Conservation (phyloP, 208 protist genomes). For the Entamoeba invadens region DNA sequence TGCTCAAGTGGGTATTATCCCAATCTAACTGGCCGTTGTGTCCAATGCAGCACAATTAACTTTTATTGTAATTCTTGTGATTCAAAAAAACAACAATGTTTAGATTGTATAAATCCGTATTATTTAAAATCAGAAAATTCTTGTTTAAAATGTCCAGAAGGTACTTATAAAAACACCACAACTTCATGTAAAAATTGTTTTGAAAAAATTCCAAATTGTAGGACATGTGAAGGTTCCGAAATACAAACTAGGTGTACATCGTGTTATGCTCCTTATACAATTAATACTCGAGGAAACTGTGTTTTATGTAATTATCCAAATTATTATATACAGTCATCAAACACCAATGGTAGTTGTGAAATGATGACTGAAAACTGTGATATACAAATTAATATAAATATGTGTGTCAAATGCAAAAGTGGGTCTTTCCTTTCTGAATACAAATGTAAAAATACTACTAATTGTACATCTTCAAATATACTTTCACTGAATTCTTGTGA, state of each 20-base stretch:
- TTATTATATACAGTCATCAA: no score
- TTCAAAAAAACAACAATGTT: background rate
- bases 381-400: no score
- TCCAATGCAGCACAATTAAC: background rate
- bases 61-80: background rate
- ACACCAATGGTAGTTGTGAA: no score
- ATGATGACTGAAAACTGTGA: no score
- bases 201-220: background rate
- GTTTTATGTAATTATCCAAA: no score
- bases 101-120: background rate
- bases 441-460: no score
- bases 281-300: no score
- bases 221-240: background rate
- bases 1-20: background rate
- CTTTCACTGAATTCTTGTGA: no score
- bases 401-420: no score
- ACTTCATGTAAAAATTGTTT: background rate
- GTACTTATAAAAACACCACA: background rate
- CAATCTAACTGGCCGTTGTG: background rate
- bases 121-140: background rate
- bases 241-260: background rate
- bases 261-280: background rate
- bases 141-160: background rate
- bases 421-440: no score
- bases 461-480: no score